Evolutionary conservation across 768 basidiomycete genomes (phyloP), one percentile per base, ranked within the genome.

Genomic region (Podaxis sp.): DNA sequence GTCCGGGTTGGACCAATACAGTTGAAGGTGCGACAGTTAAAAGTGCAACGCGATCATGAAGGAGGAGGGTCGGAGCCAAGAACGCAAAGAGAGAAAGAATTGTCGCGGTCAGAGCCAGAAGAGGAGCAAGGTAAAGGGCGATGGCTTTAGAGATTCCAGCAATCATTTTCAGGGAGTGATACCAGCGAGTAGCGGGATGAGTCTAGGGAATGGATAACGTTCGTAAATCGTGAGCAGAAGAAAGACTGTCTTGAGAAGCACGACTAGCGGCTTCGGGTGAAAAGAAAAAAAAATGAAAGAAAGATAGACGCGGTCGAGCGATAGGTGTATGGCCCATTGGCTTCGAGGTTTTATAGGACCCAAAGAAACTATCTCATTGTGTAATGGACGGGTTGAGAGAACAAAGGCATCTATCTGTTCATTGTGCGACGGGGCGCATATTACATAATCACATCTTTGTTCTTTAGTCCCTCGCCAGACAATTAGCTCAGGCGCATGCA

Each of bases 11-110:
- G 28, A 68, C 64, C 57, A 76, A 62, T 0, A 66, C 64, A 7
- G 78, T 73, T 1, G 86, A 85, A 10, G 89, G 88, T 2, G 78
- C 77, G 2, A 93, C 85, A 1, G 77, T 82, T 48, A 91, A 74
- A 37, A 93, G 77, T 5, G 88, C 78, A 18, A 92, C 89, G 64
- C 79, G 78, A 64, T 78, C 77, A 35, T 84, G 81, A 10, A 91
- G 76, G 66, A 89, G 70, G 53, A 85, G 65, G 4, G 75, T 76
- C 0, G 91, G 91, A 0, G 91, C 82, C n/a, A 90, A 73, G 63
- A 83, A 89, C 3, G 85, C 80, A 63, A 93, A 83, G 1, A 90
- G 68, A 3, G 83, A 76, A 44, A 93, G 82, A 36, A 92, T 65
- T 52, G 88, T 73, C 9, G 89, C 82, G 4, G 89, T 84, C 46